These are phyloP conservation scores for Penicillium parvum DNA, from an alignment of 495 filamentous ascomycete genomes.

Conservation along the genomic window DNA sequence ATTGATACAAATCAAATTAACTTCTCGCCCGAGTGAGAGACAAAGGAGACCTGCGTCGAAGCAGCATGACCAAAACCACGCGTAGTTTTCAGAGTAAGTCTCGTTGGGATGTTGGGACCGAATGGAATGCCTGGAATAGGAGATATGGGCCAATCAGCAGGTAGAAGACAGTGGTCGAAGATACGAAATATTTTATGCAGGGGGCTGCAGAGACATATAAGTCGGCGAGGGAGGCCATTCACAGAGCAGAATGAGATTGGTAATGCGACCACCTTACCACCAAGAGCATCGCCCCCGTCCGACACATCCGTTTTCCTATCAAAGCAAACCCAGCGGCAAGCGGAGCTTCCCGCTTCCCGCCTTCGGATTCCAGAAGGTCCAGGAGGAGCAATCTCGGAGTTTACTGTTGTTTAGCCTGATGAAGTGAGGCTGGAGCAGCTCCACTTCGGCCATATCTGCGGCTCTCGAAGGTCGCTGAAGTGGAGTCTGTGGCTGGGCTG, in stretches of 20 bases:
- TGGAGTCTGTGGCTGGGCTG: conserved; percentile 12
- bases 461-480: conserved; percentile 29
- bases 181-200: too few species aligned
- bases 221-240: conserved; percentile 26
- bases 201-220: background rate
- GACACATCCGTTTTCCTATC: conserved; percentile 9
- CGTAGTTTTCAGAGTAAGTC: conserved; percentile 8
- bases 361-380: conserved; percentile 8
- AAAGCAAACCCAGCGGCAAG: conserved; percentile 7
- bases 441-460: conserved; percentile 31
- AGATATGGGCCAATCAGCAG: too few species aligned
- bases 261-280: conserved; percentile 17
- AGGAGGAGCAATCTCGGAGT: background rate
- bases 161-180: too few species aligned
- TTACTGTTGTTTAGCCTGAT: background rate
- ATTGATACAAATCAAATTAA: too few species aligned
- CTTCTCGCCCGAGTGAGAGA: too few species aligned
- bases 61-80: conserved; percentile 3
- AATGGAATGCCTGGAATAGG: too few species aligned
- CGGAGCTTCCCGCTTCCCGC: conserved; percentile 22
- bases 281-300: conserved; percentile 10
- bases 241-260: conserved; percentile 9
- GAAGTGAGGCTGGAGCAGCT: background rate
- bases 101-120: too few species aligned
- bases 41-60: background rate